phyloP scores from a whole-genome alignment of 2,329 filamentous ascomycete genomes.

The Aureobasidium musti region DNA sequence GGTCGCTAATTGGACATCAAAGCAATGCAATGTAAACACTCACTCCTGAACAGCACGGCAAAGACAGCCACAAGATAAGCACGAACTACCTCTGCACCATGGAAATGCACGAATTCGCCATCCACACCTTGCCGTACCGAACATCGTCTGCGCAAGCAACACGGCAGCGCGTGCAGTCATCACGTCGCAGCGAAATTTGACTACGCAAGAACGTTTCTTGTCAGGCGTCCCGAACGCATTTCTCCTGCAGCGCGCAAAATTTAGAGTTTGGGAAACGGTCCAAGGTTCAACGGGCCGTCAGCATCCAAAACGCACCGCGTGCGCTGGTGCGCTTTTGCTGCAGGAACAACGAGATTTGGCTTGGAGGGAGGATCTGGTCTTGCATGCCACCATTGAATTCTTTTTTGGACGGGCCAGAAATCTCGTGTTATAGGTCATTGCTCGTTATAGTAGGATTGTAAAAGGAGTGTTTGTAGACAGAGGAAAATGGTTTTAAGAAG shows the following conservation, averaged over 20 bases:
- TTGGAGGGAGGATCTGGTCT: neutral
- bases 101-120: neutral
- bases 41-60: neutral
- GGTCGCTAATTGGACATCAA: neutral
- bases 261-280: conserved; percentile 2
- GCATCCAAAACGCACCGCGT: conserved; percentile 12
- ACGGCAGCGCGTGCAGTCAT: neutral
- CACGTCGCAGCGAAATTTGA: neutral
- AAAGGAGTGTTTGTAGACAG: neutral
- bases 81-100: neutral
- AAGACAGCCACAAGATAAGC: neutral
- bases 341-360: conserved; percentile 4
- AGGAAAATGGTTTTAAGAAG: conserved; percentile 1
- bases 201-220: conserved; percentile 25
- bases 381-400: conserved; percentile 7
- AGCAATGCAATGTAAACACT: neutral
- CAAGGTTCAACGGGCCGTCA: conserved; percentile 21
- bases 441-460: neutral
- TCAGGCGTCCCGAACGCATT: conserved; percentile 17
- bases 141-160: neutral
- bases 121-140: conserved; percentile 1
- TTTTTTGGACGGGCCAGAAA: neutral
- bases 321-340: neutral
- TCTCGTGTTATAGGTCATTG: neutral
- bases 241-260: neutral